These are phyloP conservation scores for Thielaviopsis punctulata DNA, from an alignment of 2,329 filamentous ascomycete species.

Conservation along the genomic window DNA sequence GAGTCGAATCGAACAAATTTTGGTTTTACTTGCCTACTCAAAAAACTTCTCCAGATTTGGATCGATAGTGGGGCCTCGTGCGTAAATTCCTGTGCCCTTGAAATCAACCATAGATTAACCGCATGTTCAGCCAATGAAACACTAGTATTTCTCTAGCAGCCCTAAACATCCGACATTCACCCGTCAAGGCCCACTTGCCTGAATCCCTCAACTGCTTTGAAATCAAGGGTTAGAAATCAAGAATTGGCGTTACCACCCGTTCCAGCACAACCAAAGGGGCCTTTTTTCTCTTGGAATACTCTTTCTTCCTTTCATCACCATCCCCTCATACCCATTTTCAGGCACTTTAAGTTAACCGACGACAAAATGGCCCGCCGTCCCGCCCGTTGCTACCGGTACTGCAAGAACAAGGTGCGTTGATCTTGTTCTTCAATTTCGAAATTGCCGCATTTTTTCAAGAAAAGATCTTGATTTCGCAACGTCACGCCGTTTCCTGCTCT, in stretches of 20 bases:
- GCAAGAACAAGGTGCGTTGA: conserved; percentile 96
- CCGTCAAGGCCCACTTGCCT: conserved; percentile 7
- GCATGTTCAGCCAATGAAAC: conserved; percentile 16
- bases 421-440: conserved; percentile 6
- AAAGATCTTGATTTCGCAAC: neutral
- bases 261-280: conserved; percentile 11
- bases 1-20: neutral
- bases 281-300: conserved; percentile 8
- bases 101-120: conserved; percentile 12
- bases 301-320: conserved; percentile 20
- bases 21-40: neutral
- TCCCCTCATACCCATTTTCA: conserved; percentile 16
- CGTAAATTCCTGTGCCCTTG: conserved; percentile 2
- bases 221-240: conserved; percentile 28
- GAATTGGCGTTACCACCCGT: conserved; percentile 13
- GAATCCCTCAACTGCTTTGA: conserved; percentile 29
- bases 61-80: conserved; percentile 5
- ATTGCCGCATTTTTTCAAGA: neutral
- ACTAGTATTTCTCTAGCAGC: conserved; percentile 14
- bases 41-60: conserved; percentile 3
- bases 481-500: neutral
- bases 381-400: conserved; percentile 99
- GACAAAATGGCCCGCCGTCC: conserved; percentile 98
- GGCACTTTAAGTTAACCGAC: conserved; percentile 18
- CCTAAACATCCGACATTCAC: conserved; percentile 25